Evolutionary conservation across 441 rosid species (phyloP).

Genomic region (Adansonia gregorii): DNA sequence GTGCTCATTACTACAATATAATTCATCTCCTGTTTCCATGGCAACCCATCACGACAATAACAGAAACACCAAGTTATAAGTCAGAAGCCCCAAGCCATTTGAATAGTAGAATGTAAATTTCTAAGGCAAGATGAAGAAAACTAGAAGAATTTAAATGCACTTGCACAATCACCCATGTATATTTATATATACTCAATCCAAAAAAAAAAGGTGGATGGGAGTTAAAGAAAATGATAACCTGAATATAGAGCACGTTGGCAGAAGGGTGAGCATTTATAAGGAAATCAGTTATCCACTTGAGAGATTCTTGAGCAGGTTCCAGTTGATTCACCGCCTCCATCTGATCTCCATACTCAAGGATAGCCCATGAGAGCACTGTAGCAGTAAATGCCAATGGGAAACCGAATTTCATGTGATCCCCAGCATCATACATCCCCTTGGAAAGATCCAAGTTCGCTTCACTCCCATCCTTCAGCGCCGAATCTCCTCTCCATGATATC

Average conservation of each 20-base stretch:
- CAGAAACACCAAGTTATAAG: background rate
- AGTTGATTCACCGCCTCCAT: slow-evolving; percentile 63
- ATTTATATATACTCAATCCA: background rate
- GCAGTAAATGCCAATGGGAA: slow-evolving; percentile 79
- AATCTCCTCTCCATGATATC: slow-evolving; percentile 77
- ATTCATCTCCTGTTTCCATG: background rate
- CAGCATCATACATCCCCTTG: slow-evolving; percentile 81
- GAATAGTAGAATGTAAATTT: background rate
- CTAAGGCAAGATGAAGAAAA: background rate
- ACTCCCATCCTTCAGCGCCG: slow-evolving; percentile 66
- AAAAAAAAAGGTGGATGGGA: background rate
- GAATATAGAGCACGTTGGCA: too few relatives aligned
- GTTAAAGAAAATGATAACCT: slow-evolving; percentile 30
- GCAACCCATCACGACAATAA: background rate
- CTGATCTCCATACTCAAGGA: slow-evolving; percentile 70
- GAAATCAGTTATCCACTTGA: slow-evolving; percentile 79
- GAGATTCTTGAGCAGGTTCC: slow-evolving; percentile 60
- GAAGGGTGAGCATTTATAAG: slow-evolving; percentile 36
- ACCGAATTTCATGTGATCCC: slow-evolving; percentile 73
- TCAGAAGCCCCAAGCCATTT: background rate
- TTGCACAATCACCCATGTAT: background rate
- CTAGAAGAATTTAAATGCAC: background rate
- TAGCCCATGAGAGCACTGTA: slow-evolving; percentile 64
- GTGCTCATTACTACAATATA: background rate
- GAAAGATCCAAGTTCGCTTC: slow-evolving; percentile 56